A percentile compares a stretch with the other conserved stretches of the same genome.
phyloP scores from a whole-genome alignment of 768 basidiomycete genomes.

The Suillus brevipes region DNA sequence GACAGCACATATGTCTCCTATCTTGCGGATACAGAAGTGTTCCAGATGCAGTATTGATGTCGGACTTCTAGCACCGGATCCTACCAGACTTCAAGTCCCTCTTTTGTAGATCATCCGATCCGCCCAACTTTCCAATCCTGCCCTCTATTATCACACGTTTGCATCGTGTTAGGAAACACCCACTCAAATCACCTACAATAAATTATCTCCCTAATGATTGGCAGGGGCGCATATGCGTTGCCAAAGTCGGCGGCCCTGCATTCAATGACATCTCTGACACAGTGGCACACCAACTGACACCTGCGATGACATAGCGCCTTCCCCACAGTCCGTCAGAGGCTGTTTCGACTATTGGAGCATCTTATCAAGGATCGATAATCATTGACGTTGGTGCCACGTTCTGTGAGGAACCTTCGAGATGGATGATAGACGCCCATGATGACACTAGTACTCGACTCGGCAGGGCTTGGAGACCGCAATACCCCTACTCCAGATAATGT shows the following conservation, averaged over 20 bases:
- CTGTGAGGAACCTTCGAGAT: background rate
- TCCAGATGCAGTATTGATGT: background rate
- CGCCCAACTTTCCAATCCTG: background rate
- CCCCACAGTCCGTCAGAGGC: slow-evolving; percentile 3
- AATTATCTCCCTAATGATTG: background rate
- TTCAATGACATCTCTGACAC: background rate
- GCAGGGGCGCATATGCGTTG: background rate
- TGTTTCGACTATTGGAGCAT: background rate
- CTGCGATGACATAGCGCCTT: background rate
- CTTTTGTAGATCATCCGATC: background rate
- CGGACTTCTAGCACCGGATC: background rate
- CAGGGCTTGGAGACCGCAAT: background rate
- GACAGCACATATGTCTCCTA: background rate
- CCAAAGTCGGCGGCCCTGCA: background rate
- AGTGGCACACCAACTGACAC: background rate
- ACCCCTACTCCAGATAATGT: background rate
- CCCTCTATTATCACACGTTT: slow-evolving; percentile 6
- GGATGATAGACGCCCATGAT: background rate
- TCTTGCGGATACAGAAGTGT: background rate
- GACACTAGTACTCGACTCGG: background rate
- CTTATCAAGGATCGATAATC: slow-evolving; percentile 14
- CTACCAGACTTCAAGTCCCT: background rate
- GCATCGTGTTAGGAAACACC: background rate
- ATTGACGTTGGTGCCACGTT: background rate
- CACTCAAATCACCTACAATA: background rate